phyloP scores from a whole-genome alignment of 164 flowering plant genomes.

The Akebia trifoliata region DNA sequence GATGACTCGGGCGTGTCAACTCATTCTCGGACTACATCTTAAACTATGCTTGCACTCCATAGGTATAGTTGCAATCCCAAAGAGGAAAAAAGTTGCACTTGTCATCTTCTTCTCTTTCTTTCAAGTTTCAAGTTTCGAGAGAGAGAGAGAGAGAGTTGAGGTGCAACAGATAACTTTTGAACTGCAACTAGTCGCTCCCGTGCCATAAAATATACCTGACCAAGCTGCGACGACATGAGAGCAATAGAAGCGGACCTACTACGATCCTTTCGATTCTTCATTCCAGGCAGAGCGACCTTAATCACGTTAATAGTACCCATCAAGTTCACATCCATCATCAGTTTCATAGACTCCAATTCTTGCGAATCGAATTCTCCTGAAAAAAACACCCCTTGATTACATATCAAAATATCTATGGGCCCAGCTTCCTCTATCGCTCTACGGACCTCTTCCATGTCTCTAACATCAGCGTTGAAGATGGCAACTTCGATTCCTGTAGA shows the following conservation, averaged over 20 bases:
- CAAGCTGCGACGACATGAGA: slow-evolving; percentile 85
- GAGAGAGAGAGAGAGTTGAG: too few species aligned
- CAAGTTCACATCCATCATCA: slow-evolving; percentile 81
- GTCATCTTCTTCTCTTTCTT: too few species aligned
- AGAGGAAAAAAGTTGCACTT: too few species aligned
- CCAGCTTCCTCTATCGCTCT: slow-evolving; percentile 53
- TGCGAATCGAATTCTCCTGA: slow-evolving; percentile 59
- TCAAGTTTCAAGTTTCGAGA: too few species aligned
- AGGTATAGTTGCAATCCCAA: too few species aligned
- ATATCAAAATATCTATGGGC: slow-evolving; percentile 61
- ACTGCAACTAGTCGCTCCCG: too few species aligned
- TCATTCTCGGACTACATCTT: too few species aligned
- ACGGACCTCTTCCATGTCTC: slow-evolving; percentile 53
- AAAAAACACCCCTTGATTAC: slow-evolving; percentile 79
- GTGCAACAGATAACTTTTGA: too few species aligned
- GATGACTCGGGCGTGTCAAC: too few species aligned
- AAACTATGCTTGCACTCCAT: too few species aligned
- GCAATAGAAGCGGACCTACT: slow-evolving; percentile 78
- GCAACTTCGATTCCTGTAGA: slow-evolving; percentile 64
- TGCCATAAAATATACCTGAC: slow-evolving; percentile 65
- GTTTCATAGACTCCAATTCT: slow-evolving; percentile 56
- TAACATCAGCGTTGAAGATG: slow-evolving; percentile 62
- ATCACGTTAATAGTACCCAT: slow-evolving; percentile 71
- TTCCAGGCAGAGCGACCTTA: slow-evolving; percentile 71
- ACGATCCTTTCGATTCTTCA: slow-evolving; percentile 52